These are phyloP conservation scores for Fusarium nelsonii DNA, from an alignment of 2,329 filamentous ascomycete genomes.

Conservation along the genomic window DNA sequence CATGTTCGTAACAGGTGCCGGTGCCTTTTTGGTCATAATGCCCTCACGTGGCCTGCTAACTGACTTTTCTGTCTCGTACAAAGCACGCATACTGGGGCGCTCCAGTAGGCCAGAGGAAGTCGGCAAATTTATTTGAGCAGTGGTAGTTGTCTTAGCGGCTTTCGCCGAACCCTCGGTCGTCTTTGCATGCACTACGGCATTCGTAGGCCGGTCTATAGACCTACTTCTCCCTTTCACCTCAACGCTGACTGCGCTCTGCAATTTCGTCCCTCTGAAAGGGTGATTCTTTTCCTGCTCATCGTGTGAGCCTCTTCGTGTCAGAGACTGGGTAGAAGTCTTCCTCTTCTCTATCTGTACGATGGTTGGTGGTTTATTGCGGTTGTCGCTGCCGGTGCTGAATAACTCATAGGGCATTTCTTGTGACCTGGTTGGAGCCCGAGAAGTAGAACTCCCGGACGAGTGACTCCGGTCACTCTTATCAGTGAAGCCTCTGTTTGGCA, in stretches of 20 bases:
- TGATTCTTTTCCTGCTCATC: not conserved
- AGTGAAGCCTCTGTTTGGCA: constrained; percentile 17
- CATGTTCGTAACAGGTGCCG: constrained; percentile 3
- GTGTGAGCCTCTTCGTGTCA: not conserved
- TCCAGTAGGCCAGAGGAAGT: not conserved
- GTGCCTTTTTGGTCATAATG: not conserved
- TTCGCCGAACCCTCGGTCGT: not conserved
- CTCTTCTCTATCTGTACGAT: not conserved
- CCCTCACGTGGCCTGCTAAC: not conserved
- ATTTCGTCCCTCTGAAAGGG: not conserved
- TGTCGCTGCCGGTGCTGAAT: not conserved
- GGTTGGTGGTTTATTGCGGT: not conserved
- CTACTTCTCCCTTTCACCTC: not conserved
- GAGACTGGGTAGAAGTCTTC: not conserved
- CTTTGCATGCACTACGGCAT: not conserved
- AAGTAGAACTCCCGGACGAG: constrained; percentile 3
- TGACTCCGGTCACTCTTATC: constrained; percentile 35
- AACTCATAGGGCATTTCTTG: not conserved
- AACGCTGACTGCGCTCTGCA: not conserved
- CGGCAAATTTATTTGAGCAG: not conserved
- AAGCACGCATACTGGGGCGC: not conserved
- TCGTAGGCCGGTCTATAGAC: not conserved
- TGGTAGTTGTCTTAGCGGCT: not conserved
- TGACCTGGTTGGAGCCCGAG: constrained; percentile 5
- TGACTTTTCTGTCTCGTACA: not conserved